Percentiles rank a stretch among this genome's conserved stretches.
Evolutionary conservation across 306 rosid species (phyloP).

Genomic region (Inga oerstediana): DNA sequence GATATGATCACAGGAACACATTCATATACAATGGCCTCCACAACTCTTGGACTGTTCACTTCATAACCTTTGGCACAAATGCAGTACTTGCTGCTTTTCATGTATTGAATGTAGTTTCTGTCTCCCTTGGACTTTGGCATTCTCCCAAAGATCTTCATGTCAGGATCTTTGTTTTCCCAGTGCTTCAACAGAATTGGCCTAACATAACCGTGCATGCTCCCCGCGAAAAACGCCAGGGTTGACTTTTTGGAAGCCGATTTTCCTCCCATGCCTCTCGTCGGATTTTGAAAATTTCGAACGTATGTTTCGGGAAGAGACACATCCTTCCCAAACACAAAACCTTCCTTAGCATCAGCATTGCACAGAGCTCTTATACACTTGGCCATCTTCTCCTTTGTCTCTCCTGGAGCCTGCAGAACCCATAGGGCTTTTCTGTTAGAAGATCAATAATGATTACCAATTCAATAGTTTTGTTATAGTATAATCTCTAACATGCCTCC

Average conservation of each 20-base stretch:
- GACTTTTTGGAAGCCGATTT: constrained; percentile 52
- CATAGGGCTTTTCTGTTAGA: constrained; percentile 26
- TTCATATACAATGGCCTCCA: constrained; percentile 79
- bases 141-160: constrained; percentile 77
- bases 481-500: background rate
- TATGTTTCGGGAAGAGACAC: constrained; percentile 83
- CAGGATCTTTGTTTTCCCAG: constrained; percentile 90
- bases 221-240: constrained; percentile 82
- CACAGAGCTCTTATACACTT: constrained; percentile 81
- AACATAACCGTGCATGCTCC: constrained; percentile 75
- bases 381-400: constrained; percentile 63
- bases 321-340: constrained; percentile 84
- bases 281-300: constrained; percentile 46
- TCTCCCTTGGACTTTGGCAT: constrained; percentile 57
- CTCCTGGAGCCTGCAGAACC: constrained; percentile 63
- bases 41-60: constrained; percentile 92
- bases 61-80: constrained; percentile 91
- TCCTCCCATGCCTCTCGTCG: constrained; percentile 67
- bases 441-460: background rate
- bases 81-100: constrained; percentile 93
- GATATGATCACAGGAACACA: constrained; percentile 89
- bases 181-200: constrained; percentile 73
- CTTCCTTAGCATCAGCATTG: constrained; percentile 79
- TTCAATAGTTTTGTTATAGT: background rate
- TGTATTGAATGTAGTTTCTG: constrained; percentile 61